Evolutionary conservation across 495 filamentous ascomycete genomes (phyloP).

Genomic region (Melanomma pulvis-pyrius): DNA sequence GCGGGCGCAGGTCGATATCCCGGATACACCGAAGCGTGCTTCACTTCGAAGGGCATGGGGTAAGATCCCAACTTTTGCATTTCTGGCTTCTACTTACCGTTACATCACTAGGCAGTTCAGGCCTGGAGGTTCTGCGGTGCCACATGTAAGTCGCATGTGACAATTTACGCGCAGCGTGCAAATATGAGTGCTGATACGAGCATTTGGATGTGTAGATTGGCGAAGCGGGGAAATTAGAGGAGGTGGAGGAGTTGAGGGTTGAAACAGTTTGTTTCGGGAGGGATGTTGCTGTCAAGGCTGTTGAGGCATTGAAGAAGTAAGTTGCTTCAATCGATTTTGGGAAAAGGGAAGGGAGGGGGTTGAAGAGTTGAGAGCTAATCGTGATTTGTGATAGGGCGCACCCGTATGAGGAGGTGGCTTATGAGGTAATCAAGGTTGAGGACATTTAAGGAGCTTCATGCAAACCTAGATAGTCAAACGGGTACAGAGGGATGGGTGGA

Average conservation of each 20-base stretch:
- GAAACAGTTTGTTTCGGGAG: conserved; percentile 59
- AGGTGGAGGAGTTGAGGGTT: conserved; percentile 56
- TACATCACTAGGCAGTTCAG: conserved; percentile 66
- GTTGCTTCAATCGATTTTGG: conserved; percentile 40
- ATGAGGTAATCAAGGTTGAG: conserved; percentile 75
- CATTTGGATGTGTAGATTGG: conserved; percentile 50
- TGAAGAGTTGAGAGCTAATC: conserved; percentile 3
- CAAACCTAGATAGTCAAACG: not conserved
- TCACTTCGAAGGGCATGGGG: conserved; percentile 55
- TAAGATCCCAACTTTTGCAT: no score
- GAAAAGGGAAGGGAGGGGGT: conserved; percentile 11
- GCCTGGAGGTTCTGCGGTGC: conserved; percentile 58
- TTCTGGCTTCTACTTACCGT: no score
- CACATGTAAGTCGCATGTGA: conserved; percentile 43
- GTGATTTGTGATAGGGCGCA: conserved; percentile 56
- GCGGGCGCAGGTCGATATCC: conserved; percentile 66
- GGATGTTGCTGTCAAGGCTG: conserved; percentile 54
- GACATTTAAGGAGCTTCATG: conserved; percentile 54
- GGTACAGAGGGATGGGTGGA: not conserved
- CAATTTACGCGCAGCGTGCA: not conserved
- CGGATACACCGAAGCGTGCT: conserved; percentile 66
- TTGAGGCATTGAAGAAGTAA: conserved; percentile 64
- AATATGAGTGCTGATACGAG: conserved; percentile 1
- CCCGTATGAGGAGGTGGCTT: conserved; percentile 77
- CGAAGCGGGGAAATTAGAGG: conserved; percentile 52